A percentile compares a stretch with the other conserved stretches of the same genome.
phyloP scores from a whole-genome alignment of 805 yeast species.

The Ogataea pilisensis region DNA sequence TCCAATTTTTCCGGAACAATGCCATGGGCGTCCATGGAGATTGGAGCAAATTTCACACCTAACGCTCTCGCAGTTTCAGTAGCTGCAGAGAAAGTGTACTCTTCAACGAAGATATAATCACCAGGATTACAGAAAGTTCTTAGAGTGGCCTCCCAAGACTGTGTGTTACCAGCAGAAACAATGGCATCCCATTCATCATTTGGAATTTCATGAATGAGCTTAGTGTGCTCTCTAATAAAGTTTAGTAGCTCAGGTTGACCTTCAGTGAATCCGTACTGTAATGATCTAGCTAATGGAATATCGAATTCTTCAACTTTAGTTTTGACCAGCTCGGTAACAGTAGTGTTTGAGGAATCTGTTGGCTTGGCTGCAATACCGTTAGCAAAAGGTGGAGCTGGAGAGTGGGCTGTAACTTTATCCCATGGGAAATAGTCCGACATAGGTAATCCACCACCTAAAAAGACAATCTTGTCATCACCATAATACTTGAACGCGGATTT shows the following conservation, averaged over 20 bases:
- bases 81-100: constrained; percentile 71
- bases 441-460: constrained; percentile 95
- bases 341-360: constrained; percentile 36
- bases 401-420: constrained; percentile 63
- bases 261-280: constrained; percentile 85
- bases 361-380: constrained; percentile 71
- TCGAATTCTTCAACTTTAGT: constrained; percentile 47
- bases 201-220: constrained; percentile 44
- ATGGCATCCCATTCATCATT: constrained; percentile 73
- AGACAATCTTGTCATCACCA: constrained; percentile 70
- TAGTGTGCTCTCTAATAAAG: constrained; percentile 75
- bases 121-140: constrained; percentile 54
- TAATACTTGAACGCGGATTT: constrained; percentile 81
- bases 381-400: constrained; percentile 77
- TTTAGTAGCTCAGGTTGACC: constrained; percentile 71
- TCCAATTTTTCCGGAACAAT: constrained; percentile 56
- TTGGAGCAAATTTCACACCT: constrained; percentile 60
- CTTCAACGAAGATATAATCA: constrained; percentile 71
- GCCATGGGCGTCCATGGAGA: constrained; percentile 63
- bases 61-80: constrained; percentile 63
- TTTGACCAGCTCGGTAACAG: constrained; percentile 33
- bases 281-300: constrained; percentile 74
- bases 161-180: constrained; percentile 82
- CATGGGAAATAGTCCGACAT: constrained; percentile 89
- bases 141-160: constrained; percentile 84